Percentiles rank a stretch among this genome's conserved stretches.
These are phyloP conservation scores for Cardiosporidium cionae DNA, from an alignment of 169 alveolate species.

Conservation along the genomic window DNA sequence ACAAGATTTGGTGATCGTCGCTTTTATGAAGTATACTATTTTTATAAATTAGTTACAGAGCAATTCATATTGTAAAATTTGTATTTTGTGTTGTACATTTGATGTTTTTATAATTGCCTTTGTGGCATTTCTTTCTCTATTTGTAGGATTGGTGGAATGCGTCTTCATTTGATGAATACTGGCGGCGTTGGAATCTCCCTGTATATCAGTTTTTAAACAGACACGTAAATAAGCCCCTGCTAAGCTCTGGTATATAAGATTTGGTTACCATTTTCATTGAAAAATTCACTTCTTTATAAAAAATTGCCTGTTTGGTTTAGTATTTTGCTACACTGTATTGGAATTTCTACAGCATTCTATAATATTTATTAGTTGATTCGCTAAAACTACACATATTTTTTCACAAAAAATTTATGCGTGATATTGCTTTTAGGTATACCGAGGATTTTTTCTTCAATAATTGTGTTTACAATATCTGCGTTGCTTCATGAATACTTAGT, in stretches of 20 bases:
- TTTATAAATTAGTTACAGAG: background rate
- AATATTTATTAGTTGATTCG: too few relatives aligned
- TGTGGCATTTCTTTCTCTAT: background rate
- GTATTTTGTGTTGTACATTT: too few relatives aligned
- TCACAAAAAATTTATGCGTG: too few relatives aligned
- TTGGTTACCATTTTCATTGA: constrained; percentile 46
- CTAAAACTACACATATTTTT: too few relatives aligned
- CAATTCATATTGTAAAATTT: too few relatives aligned
- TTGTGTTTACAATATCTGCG: constrained; percentile 74
- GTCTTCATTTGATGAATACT: constrained; percentile 77
- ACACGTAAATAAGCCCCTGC: constrained; percentile 85
- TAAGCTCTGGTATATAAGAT: constrained; percentile 62
- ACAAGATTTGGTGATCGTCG: constrained; percentile 87
- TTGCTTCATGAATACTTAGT: constrained; percentile 75
- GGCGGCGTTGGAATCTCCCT: constrained; percentile 91
- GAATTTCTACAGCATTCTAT: too few relatives aligned
- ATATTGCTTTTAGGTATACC: constrained; percentile 30
- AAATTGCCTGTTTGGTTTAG: too few relatives aligned
- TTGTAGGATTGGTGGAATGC: constrained; percentile 89
- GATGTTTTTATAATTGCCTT: too few relatives aligned
- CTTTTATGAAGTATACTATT: constrained; percentile 64
- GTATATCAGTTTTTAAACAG: constrained; percentile 82
- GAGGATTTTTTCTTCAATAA: background rate
- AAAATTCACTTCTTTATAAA: too few relatives aligned
- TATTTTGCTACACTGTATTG: too few relatives aligned